Percentiles rank a stretch among this genome's conserved stretches.
Conservation (phyloP, 2,329 filamentous ascomycete species). For the Exophiala phaeomuriformis region DNA sequence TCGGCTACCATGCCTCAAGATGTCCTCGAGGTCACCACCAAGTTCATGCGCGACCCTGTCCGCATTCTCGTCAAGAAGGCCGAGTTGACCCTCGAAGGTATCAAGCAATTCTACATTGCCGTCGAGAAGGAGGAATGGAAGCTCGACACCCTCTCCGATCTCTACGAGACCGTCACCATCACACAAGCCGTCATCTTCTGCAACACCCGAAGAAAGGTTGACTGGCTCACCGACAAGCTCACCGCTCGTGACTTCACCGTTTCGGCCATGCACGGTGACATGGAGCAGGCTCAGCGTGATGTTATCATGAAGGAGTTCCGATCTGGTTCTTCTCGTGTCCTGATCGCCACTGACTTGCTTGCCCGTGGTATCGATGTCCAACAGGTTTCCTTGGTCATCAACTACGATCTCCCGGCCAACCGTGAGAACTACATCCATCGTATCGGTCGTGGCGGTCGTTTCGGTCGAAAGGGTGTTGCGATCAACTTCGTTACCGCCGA, state of each 20-base stretch:
- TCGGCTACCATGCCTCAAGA: slow-evolving; percentile 99
- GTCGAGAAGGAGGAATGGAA: slow-evolving; percentile 99
- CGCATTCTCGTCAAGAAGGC: slow-evolving; percentile 99
- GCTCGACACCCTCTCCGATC: slow-evolving; percentile 94
- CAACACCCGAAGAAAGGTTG: slow-evolving; percentile 99
- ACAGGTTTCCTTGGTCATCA: slow-evolving; percentile 99
- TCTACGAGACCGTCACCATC: slow-evolving; percentile 99
- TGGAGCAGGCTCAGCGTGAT: slow-evolving; percentile 97
- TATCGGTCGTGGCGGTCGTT: slow-evolving; percentile 98
- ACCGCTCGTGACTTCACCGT: slow-evolving; percentile 98
- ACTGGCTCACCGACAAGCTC: slow-evolving; percentile 99
- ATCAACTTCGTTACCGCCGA: slow-evolving; percentile 99
- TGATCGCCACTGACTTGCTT: slow-evolving; percentile 95
- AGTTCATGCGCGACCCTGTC: slow-evolving; percentile 99
- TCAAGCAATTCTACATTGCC: slow-evolving; percentile 99
- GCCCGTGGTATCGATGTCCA: slow-evolving; percentile 99
- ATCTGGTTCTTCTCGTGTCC: slow-evolving; percentile 93
- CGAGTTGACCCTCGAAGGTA: slow-evolving; percentile 98
- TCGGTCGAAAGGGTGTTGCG: slow-evolving; percentile 99
- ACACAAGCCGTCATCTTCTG: slow-evolving; percentile 99
- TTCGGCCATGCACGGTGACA: slow-evolving; percentile 99
- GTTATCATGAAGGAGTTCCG: slow-evolving; percentile 99
- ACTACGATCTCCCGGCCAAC: slow-evolving; percentile 98
- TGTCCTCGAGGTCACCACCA: slow-evolving; percentile 97
- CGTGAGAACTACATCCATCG: slow-evolving; percentile 99